Conservation (phyloP, 2,329 filamentous ascomycete genomes). For the Arthrobotrys sphaeroides region DNA sequence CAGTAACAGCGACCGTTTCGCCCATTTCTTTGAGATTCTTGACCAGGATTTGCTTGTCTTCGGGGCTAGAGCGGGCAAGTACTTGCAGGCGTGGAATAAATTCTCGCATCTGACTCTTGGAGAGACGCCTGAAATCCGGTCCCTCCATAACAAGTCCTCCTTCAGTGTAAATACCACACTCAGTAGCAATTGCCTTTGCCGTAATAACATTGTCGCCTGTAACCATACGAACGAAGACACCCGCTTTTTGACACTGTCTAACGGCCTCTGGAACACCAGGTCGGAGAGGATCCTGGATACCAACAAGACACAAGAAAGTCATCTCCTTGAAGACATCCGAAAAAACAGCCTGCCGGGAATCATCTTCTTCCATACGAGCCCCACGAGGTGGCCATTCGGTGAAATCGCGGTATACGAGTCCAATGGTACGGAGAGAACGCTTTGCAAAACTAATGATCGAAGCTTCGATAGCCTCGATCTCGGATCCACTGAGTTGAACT, state of each 20-base stretch:
- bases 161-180: constrained; percentile 74
- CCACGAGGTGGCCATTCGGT: constrained; percentile 61
- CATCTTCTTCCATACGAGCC: constrained; percentile 69
- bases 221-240: constrained; percentile 78
- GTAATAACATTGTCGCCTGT: constrained; percentile 78
- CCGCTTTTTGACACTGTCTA: constrained; percentile 72
- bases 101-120: constrained; percentile 69
- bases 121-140: constrained; percentile 72
- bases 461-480: constrained; percentile 56
- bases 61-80: constrained; percentile 72
- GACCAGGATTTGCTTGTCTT: constrained; percentile 73
- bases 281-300: constrained; percentile 78
- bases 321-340: constrained; percentile 76
- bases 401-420: constrained; percentile 62
- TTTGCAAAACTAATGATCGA: constrained; percentile 61
- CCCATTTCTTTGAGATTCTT: constrained; percentile 63
- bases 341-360: constrained; percentile 71
- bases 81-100: constrained; percentile 71
- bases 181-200: constrained; percentile 75
- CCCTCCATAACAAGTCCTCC: constrained; percentile 75
- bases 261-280: constrained; percentile 75
- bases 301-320: constrained; percentile 76
- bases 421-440: constrained; percentile 63
- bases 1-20: constrained; percentile 68
- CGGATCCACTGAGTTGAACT: constrained; percentile 45